phyloP scores from a whole-genome alignment of 805 yeast genomes.

The Naumovozyma castellii region DNA sequence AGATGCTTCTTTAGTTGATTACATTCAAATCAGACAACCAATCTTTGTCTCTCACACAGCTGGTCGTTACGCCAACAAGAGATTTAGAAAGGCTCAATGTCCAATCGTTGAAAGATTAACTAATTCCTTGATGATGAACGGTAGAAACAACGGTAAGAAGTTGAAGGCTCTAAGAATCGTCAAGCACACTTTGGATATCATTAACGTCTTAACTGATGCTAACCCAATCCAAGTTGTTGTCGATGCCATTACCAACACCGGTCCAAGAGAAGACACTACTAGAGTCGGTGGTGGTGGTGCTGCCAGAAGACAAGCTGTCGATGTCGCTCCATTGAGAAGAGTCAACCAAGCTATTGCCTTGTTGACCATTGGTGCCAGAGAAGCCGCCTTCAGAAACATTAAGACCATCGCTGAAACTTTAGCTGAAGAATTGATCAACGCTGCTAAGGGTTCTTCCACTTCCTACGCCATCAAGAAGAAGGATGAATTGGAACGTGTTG shows the following conservation, averaged over 20 bases:
- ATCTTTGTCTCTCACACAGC: conserved; percentile 98
- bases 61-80: conserved; percentile 98
- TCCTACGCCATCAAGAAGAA: conserved; percentile 99
- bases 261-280: conserved; percentile 99
- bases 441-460: conserved; percentile 99
- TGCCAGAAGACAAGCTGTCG: conserved; percentile 99
- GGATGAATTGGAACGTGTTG: conserved; percentile 99
- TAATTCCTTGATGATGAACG: conserved; percentile 99
- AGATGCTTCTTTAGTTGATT: conserved; percentile 96
- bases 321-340: conserved; percentile 99
- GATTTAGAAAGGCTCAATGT: conserved; percentile 99
- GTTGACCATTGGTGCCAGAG: conserved; percentile 99
- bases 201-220: conserved; percentile 93
- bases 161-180: conserved; percentile 99
- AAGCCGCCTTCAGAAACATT: conserved; percentile 99
- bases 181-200: conserved; percentile 98
- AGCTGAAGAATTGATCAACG: conserved; percentile 99
- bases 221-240: conserved; percentile 99
- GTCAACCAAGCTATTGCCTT: conserved; percentile 98
- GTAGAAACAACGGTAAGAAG: conserved; percentile 99
- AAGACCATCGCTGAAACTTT: conserved; percentile 99
- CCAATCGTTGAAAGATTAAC: conserved; percentile 98
- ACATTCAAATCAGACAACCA: conserved; percentile 96
- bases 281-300: conserved; percentile 99
- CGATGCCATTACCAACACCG: conserved; percentile 99